phyloP scores from a whole-genome alignment of 139 green algal genomes.

The Volvox reticuliferus region DNA sequence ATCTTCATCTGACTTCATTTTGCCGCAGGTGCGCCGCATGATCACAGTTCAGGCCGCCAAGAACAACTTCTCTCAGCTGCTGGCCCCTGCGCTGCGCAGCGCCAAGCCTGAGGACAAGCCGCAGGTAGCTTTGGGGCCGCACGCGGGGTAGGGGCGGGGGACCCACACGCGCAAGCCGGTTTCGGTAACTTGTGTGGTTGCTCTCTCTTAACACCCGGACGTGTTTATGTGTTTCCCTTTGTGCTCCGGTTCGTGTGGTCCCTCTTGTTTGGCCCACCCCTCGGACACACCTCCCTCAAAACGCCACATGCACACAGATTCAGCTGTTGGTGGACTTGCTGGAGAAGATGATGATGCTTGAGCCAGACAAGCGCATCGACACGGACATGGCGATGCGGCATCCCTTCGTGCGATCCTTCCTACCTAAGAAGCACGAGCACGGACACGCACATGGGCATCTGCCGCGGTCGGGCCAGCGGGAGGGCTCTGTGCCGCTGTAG shows the following conservation, averaged over 20 bases:
- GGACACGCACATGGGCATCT: background rate
- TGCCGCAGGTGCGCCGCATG: constrained; percentile 80
- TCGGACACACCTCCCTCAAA: no score
- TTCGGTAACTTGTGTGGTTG: no score
- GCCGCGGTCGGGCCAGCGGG: background rate
- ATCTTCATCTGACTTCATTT: no score
- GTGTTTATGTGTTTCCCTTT: no score
- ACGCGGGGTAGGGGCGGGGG: no score
- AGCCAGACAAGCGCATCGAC: constrained; percentile 95
- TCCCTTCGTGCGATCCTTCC: constrained; percentile 87
- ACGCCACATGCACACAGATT: background rate
- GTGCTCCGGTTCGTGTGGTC: no score
- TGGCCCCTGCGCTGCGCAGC: constrained; percentile 41
- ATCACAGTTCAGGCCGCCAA: constrained; percentile 85
- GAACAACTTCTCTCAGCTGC: constrained; percentile 76
- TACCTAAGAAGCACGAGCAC: constrained; percentile 65
- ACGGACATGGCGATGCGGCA: constrained; percentile 90
- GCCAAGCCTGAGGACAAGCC: constrained; percentile 31
- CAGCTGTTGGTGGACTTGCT: constrained; percentile 91
- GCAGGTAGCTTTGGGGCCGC: background rate
- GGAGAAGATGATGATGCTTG: constrained; percentile 93
- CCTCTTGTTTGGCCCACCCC: no score
- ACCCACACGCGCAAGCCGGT: no score
- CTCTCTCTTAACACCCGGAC: no score
- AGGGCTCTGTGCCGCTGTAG: constrained; percentile 25